Conservation (phyloP, 1,139 yeast species). For the Pichia sp. region DNA sequence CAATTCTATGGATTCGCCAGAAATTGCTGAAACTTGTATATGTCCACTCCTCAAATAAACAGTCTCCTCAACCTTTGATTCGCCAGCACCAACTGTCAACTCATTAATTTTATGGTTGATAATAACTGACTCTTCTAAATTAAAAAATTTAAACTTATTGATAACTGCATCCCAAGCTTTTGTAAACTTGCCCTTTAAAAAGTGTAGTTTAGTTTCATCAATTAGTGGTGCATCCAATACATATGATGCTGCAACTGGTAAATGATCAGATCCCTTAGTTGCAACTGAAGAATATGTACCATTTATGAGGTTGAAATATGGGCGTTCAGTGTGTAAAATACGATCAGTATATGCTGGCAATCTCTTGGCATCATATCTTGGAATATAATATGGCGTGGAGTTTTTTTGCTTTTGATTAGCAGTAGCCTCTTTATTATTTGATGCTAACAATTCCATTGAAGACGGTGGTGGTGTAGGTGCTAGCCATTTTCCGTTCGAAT, state of each 20-base stretch:
- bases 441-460: neutral
- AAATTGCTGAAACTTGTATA: constrained; percentile 7
- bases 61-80: neutral
- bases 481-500: constrained; percentile 18
- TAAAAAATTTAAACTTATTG: constrained; percentile 18
- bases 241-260: constrained; percentile 60
- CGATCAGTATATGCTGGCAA: constrained; percentile 82
- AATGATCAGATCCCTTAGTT: constrained; percentile 59
- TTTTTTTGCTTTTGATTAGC: neutral
- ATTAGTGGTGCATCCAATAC: constrained; percentile 42
- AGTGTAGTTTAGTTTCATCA: constrained; percentile 31
- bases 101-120: too few species aligned
- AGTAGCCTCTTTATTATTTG: neutral
- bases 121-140: constrained; percentile 6
- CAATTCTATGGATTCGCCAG: constrained; percentile 14
- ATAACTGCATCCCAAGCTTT: constrained; percentile 19
- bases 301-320: constrained; percentile 33
- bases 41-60: constrained; percentile 4
- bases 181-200: constrained; percentile 13
- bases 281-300: constrained; percentile 35
- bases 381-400: constrained; percentile 27
- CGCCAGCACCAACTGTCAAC: too few species aligned
- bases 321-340: constrained; percentile 40
- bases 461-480: constrained; percentile 3
- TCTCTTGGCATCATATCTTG: constrained; percentile 49